Evolutionary conservation across 2,329 filamentous ascomycete species (phyloP), one percentile per base, ranked within the genome.

Genomic region (Ophiostoma piceae): DNA sequence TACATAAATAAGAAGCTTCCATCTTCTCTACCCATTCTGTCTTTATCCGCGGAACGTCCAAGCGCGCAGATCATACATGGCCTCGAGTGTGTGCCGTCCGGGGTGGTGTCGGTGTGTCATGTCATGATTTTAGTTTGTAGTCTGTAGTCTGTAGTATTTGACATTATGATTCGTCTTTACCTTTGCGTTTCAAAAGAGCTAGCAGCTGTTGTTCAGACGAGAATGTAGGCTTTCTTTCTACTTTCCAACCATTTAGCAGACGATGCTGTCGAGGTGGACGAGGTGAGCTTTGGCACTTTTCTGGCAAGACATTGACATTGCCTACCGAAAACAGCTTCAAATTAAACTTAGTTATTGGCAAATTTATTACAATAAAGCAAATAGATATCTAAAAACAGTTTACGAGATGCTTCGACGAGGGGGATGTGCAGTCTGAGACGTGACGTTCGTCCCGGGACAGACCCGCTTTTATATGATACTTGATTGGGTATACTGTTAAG

Each of bases 21-120:
- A n/a, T 16, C 7, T 47, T 39, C 66, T 66, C 54, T 43, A 37
- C 29, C 69, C 69, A 66, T 57, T 68, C 41, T 66, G 16, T 35
- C 39, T 66, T 68, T 57, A 67, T 32, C 69, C 69, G 57, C 54
- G 57, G 65, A 54, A 60, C 65, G 69, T 32, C 57, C 57, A 66
- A 65, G 66, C 66, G 68, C 67, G 69, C 16, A 65, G 69, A 70
- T 70, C 69, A 70, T 60, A 60, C 69, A 70, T 29, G 66, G 57
- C 43, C 19, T 47, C 43, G 2, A n/a, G 43, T 47, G 43, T 47
- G 43, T 47, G 43, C 43, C 43, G 43, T 19, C 43, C 43, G 43
- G 16, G 16, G 4, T 47, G 43, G 43, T 47, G 43, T 47, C 43
- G 7, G 43, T 47, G 41, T 43, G 4, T 47, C 43, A 6, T 19